Evolutionary conservation across 306 rosid species (phyloP).

Genomic region (Senna siamea): DNA sequence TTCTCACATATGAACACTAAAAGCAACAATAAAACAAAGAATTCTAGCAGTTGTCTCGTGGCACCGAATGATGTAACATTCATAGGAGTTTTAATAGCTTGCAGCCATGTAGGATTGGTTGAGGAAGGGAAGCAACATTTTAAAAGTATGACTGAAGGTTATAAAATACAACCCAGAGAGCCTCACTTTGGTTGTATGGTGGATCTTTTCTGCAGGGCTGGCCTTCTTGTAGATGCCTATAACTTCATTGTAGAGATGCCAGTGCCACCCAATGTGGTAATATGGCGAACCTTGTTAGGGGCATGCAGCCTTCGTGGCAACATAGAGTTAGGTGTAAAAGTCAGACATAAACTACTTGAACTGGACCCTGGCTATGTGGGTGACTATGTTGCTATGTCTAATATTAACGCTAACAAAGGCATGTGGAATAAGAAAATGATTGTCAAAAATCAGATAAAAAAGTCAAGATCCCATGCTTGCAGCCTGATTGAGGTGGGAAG

Average conservation of each 20-base stretch:
- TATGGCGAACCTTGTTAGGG: conserved; percentile 64
- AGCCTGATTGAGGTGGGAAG: conserved; percentile 57
- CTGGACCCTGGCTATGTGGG: conserved; percentile 60
- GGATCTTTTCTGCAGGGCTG: conserved; percentile 68
- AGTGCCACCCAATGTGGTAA: conserved; percentile 43
- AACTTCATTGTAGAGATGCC: conserved; percentile 55
- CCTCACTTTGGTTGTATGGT: conserved; percentile 71
- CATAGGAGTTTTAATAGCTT: conserved; percentile 73
- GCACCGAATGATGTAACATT: conserved; percentile 61
- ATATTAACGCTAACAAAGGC: conserved; percentile 60
- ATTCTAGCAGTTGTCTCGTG: conserved; percentile 9
- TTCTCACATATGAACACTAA: conserved; percentile 32
- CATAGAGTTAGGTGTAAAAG: conserved; percentile 52
- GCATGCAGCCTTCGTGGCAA: conserved; percentile 60
- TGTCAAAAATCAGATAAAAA: conserved; percentile 51
- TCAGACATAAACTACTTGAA: conserved; percentile 43
- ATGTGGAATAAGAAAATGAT: conserved; percentile 60
- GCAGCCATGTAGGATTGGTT: conserved; percentile 70
- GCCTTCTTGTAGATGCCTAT: conserved; percentile 55
- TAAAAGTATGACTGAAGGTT: conserved; percentile 56
- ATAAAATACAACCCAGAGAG: conserved; percentile 57
- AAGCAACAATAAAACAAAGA: conserved; percentile 19
- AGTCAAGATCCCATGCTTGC: conserved; percentile 52
- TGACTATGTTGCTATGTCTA: conserved; percentile 66
- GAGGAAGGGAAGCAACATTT: conserved; percentile 66